Evolutionary conservation across 2,329 filamentous ascomycete species (phyloP), one percentile per base, ranked within the genome.

Genomic region (Zasmidium citrigriseum): DNA sequence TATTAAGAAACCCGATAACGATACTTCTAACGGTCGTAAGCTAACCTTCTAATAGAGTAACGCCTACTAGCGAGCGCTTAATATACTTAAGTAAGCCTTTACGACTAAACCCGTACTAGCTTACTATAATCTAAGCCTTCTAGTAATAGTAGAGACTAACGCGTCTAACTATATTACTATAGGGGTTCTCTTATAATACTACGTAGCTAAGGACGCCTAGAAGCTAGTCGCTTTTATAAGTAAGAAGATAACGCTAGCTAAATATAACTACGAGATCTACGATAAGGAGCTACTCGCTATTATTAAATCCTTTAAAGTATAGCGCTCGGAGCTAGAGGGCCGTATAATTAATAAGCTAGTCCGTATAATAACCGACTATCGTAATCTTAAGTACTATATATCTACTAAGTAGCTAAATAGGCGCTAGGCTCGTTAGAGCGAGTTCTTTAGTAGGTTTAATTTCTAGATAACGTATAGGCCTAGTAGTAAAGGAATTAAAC

Each of bases 331-430:
- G 24, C 52, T 54, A 27, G 45, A 23, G 46, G 27, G 27, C 7
- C 27, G 14, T 34, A 34, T 7, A 3, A 20, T 21, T 21, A 25
- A 38, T 18, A 41, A 41, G 21, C 49, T 27, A 2, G 21, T 23
- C n/a, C 25, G 27, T 7, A 25, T 52, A 4, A 34, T 34, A 18
- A 34, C 49, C 21, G n/a, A 52, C 23, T 52, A 52, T 44, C 21
- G 41, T n/a, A 52, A 52, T 23, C 49, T 52, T 3, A 21, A 52
- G 29, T 44, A 52, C n/a, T 52, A 34, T 52, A 52, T 52, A 52
- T 34, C 14, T 12, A 41, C 20, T 20, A 47, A 47, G 20, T 47
- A 47, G 46, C 46, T 47, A 21, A 47, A 47, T 20, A 5, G 21
- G 20, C 46, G 46, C 4, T 47, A 47, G 22, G 46, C 20, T 5